These are phyloP conservation scores for Hsuehochloa calcarea DNA, from an alignment of 176 grass and related monocot species.

Conservation along the genomic window DNA sequence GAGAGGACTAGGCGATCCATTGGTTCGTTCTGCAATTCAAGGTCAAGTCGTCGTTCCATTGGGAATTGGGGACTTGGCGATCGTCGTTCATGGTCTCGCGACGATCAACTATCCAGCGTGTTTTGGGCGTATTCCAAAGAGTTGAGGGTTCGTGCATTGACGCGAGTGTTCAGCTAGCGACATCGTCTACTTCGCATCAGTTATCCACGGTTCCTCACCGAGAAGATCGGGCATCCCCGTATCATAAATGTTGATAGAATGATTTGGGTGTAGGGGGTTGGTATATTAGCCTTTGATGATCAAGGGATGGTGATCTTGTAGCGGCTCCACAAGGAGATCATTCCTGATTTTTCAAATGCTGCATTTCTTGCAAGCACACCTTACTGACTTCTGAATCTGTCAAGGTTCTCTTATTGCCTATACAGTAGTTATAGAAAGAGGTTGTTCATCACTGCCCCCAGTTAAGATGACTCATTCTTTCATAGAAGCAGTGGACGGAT, in stretches of 20 bases:
- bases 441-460: not conserved
- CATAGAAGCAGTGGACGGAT: not conserved
- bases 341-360: not conserved
- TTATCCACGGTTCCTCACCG: too few species aligned
- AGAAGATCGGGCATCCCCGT: too few species aligned
- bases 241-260: slow-evolving; percentile 5
- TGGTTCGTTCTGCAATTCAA: too few species aligned
- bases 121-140: too few species aligned
- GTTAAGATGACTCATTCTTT: not conserved
- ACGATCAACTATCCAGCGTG: too few species aligned
- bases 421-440: not conserved
- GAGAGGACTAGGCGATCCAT: too few species aligned
- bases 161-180: too few species aligned
- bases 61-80: too few species aligned
- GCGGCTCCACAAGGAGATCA: not conserved
- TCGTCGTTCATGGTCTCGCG: too few species aligned
- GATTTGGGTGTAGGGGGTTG: not conserved
- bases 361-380: not conserved
- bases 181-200: too few species aligned
- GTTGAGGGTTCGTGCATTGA: too few species aligned
- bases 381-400: not conserved
- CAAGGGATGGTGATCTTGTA: not conserved
- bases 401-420: not conserved
- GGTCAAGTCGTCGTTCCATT: too few species aligned
- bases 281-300: not conserved